Evolutionary conservation across 116 monocot genomes (phyloP), one percentile per base, ranked within the genome.

Genomic region (Posidonia oceanica): DNA sequence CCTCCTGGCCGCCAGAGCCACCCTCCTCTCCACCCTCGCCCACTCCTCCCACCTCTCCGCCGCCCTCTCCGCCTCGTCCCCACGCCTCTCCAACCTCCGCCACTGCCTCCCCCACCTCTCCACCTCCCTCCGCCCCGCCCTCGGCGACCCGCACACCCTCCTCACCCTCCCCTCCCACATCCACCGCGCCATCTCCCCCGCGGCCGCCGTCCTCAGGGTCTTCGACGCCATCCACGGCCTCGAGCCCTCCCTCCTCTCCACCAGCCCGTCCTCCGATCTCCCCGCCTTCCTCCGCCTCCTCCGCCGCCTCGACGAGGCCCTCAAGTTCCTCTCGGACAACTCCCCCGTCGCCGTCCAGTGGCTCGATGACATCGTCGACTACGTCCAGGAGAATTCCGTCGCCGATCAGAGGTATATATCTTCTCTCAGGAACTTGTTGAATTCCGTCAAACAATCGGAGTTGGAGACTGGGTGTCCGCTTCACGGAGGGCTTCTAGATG

Each of bases 221-320:
- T 92, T 88, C 76, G 92, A 92, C 73, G 88, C 92, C 40, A 88
- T 92, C 38, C 92, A 86, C 68, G 84, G 86, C 59, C 88, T 92
- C 52, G 92, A 91, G 69, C 75, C 39, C 22, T 69, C 82, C 18
- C 83, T 91, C 54, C 81, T 87, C 70, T 77, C 83, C 54, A 82
- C 83, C 54, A 82, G 82, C 37, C 82, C 80, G 17, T 17, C 70
- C 44, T 15, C 40, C 38, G 91, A 91, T 63, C 83, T 87, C 48
- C 29, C 68, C 21, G 77, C 71, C 22, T 91, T 85, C 76, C 83
- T 87, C 69, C 60, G 81, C 69, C 72, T 87, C 63, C 66, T 87
- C 67, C 52, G 59, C 20, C 81, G 83, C 58, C 80, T 91, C 59
- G 83, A 88, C 60, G 86, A 89, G 65, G 93, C 93, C 21, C 84